A percentile compares a stretch with the other conserved stretches of the same genome.
Conservation (phyloP, 345 rosid genomes). For the Populus alba region DNA sequence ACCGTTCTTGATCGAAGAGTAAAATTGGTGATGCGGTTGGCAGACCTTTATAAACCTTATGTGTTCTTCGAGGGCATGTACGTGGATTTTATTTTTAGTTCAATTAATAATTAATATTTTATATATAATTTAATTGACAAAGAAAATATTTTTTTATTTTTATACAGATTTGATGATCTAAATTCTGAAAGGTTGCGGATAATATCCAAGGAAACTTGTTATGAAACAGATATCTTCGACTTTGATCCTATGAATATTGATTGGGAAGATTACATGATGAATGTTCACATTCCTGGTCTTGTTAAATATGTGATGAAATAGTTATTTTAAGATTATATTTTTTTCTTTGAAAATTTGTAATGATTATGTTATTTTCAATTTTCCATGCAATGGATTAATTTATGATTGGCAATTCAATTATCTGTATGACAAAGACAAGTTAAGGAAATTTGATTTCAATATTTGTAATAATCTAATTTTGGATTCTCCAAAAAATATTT, state of each 20-base stretch:
- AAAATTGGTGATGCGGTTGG: slow-evolving; percentile 31
- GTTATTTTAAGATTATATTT: too few relatives aligned
- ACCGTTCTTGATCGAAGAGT: slow-evolving; percentile 14
- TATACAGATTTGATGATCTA: slow-evolving; percentile 21
- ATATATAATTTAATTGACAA: too few relatives aligned
- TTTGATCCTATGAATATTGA: slow-evolving; percentile 7
- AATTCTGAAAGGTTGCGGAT: slow-evolving; percentile 27
- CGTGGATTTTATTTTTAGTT: background rate
- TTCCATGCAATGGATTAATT: too few relatives aligned
- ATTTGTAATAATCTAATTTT: too few relatives aligned
- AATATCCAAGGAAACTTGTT: slow-evolving; percentile 11
- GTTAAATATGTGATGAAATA: slow-evolving; percentile 3
- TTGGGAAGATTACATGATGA: slow-evolving; percentile 15
- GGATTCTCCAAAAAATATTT: too few relatives aligned
- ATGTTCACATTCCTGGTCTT: slow-evolving; percentile 17
- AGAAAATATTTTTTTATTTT: too few relatives aligned
- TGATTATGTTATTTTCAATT: too few relatives aligned
- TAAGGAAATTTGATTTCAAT: too few relatives aligned
- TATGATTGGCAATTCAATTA: background rate
- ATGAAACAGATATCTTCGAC: slow-evolving; percentile 5
- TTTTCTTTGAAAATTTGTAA: too few relatives aligned
- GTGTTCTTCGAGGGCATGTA: slow-evolving; percentile 29
- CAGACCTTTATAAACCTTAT: slow-evolving; percentile 38
- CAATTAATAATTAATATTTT: too few relatives aligned
- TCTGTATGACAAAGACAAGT: too few relatives aligned